These are phyloP conservation scores for Camelina sativa DNA, from an alignment of 345 rosid species.

Conservation along the genomic window DNA sequence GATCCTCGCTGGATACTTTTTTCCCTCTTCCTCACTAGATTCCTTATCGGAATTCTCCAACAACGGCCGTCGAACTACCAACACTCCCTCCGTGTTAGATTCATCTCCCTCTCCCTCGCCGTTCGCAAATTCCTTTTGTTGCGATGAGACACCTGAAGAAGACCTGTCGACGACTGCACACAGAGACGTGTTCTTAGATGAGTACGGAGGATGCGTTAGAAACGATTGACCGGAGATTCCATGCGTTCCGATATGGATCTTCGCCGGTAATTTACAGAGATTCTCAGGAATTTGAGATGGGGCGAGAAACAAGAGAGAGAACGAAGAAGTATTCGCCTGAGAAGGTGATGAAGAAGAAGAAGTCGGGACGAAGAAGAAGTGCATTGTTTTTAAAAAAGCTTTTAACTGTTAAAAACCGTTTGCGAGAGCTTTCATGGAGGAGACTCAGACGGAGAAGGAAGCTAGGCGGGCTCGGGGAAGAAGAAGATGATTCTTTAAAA, in stretches of 20 bases:
- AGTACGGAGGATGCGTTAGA: slow-evolving; percentile 35
- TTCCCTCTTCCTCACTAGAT: slow-evolving; percentile 37
- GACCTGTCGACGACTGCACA: slow-evolving; percentile 49
- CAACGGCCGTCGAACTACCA: slow-evolving; percentile 72
- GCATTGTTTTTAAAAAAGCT: slow-evolving; percentile 47
- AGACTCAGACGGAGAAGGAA: not conserved
- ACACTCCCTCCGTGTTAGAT: slow-evolving; percentile 42
- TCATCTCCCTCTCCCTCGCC: slow-evolving; percentile 29
- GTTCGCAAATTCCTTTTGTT: slow-evolving; percentile 21
- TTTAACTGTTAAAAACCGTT: slow-evolving; percentile 60
- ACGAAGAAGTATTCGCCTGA: slow-evolving; percentile 51
- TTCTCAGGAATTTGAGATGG: slow-evolving; percentile 50
- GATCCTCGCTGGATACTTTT: slow-evolving; percentile 49
- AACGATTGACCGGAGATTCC: slow-evolving; percentile 38
- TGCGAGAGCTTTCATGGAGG: slow-evolving; percentile 45
- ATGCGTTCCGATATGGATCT: slow-evolving; percentile 44
- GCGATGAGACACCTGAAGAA: slow-evolving; percentile 31
- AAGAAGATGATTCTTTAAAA: not conserved
- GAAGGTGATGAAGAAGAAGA: slow-evolving; percentile 62
- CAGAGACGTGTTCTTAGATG: slow-evolving; percentile 36
- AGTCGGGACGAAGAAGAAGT: slow-evolving; percentile 47
- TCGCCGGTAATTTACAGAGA: slow-evolving; percentile 39
- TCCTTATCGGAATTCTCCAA: slow-evolving; percentile 58
- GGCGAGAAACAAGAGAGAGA: slow-evolving; percentile 55
- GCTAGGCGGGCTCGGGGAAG: slow-evolving; percentile 1